These are phyloP conservation scores for Lasiodiplodia theobromae DNA, from an alignment of 2,329 filamentous ascomycete genomes.

Conservation along the genomic window DNA sequence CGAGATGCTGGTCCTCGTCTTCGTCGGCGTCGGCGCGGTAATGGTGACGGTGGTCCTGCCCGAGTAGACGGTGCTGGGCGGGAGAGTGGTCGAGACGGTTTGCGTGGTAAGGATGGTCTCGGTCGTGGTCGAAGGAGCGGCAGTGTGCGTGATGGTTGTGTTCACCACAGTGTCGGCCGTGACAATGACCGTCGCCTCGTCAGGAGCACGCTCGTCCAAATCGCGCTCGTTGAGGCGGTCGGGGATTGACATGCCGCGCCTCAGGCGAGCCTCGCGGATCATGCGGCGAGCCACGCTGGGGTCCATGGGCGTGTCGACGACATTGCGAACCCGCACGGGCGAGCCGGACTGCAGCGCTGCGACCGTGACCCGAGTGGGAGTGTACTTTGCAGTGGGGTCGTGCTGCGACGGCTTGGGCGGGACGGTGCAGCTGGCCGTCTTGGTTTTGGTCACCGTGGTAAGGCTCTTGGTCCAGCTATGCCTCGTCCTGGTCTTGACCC, in stretches of 20 bases:
- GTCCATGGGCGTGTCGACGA: constrained; percentile 18
- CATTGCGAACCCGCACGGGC: constrained; percentile 2
- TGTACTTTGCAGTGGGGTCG: constrained; percentile 47
- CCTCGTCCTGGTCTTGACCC: constrained; percentile 35
- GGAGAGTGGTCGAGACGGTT: constrained; percentile 40
- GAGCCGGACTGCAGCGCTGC: constrained; percentile 30
- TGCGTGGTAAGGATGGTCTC: constrained; percentile 38
- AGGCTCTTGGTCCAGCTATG: constrained; percentile 38
- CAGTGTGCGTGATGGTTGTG: constrained; percentile 42
- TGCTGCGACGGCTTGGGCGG: constrained; percentile 39
- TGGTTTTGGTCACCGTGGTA: constrained; percentile 44
- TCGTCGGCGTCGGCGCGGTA: constrained; percentile 47
- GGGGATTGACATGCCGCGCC: constrained; percentile 36
- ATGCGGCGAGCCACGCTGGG: constrained; percentile 41
- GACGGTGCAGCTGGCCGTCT: constrained; percentile 48
- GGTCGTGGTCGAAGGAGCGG: constrained; percentile 39
- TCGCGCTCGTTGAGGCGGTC: constrained; percentile 33
- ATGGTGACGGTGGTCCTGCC: constrained; percentile 43
- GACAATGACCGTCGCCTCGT: constrained; percentile 44
- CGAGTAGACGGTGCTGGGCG: constrained; percentile 45
- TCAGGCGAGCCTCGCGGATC: constrained; percentile 44
- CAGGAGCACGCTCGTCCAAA: constrained; percentile 45
- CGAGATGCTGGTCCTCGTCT: constrained; percentile 38
- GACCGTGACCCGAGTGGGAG: constrained; percentile 44
- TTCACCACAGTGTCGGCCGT: constrained; percentile 41